Evolutionary conservation across 1,139 yeast genomes (phyloP).

Genomic region (Pichia sp.): DNA sequence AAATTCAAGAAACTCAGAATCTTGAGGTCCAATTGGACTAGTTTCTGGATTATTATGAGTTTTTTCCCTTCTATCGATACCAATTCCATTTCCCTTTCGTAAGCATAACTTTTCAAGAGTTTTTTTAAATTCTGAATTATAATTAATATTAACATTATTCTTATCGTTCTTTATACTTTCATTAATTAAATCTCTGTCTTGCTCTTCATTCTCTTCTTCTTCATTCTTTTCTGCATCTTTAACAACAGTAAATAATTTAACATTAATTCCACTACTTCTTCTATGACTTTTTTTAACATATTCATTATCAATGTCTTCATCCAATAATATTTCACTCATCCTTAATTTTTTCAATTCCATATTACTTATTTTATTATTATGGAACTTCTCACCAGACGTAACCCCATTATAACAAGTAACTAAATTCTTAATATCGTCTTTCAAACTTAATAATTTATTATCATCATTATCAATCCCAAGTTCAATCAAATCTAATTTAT

Average conservation of each 20-base stretch:
- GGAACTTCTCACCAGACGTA: no score
- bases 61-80: no score
- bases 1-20: constrained; percentile 14
- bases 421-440: constrained; percentile 15
- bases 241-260: constrained; percentile 24
- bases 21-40: constrained; percentile 8
- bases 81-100: neutral
- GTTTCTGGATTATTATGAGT: neutral
- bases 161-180: neutral
- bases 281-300: constrained; percentile 14
- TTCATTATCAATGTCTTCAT: constrained; percentile 7
- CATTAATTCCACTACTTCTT: constrained; percentile 25
- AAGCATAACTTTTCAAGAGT: constrained; percentile 19
- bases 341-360: constrained; percentile 8
- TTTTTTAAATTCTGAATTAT: constrained; percentile 10
- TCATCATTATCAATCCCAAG: constrained; percentile 16
- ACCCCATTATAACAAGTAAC: constrained; percentile 3
- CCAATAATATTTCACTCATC: constrained; percentile 10
- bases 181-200: no score
- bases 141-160: constrained; percentile 15
- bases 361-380: neutral
- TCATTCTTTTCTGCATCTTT: constrained; percentile 14
- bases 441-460: constrained; percentile 13
- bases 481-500: constrained; percentile 20
- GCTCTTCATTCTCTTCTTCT: neutral